These are phyloP conservation scores for Hortaea sp. DNA, from an alignment of 2,329 filamentous ascomycete genomes.

Conservation along the genomic window DNA sequence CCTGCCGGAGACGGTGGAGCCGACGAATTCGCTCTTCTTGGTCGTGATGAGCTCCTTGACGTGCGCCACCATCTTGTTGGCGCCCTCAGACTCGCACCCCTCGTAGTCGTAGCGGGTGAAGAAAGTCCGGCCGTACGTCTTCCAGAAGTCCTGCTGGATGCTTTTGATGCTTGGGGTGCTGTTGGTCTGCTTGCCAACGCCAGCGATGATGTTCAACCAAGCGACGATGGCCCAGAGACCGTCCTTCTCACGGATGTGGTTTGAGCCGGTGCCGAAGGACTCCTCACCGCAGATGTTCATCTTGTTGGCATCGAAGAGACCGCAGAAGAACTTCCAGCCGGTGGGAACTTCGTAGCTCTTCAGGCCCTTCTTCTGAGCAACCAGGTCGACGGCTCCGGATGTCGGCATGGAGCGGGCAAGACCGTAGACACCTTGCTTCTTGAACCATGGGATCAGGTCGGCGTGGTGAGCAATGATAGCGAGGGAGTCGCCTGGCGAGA, in stretches of 20 bases:
- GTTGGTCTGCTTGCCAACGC: constrained; percentile 70
- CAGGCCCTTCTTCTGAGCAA: constrained; percentile 87
- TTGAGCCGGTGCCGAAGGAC: constrained; percentile 94
- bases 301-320: constrained; percentile 87
- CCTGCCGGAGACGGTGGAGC: constrained; percentile 69
- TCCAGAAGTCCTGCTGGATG: constrained; percentile 97
- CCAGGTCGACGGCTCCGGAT: constrained; percentile 86
- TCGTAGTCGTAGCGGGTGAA: constrained; percentile 99
- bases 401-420: constrained; percentile 97
- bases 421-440: constrained; percentile 91
- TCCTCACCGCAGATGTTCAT: constrained; percentile 98
- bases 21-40: constrained; percentile 63
- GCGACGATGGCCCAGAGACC: constrained; percentile 95
- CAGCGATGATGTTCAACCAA: constrained; percentile 98
- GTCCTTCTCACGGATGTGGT: constrained; percentile 99
- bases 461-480: constrained; percentile 98
- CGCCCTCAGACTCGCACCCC: constrained; percentile 81
- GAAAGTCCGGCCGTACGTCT: constrained; percentile 90
- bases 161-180: constrained; percentile 85
- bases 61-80: constrained; percentile 78
- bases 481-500: constrained; percentile 92
- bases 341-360: constrained; percentile 94
- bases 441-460: constrained; percentile 94
- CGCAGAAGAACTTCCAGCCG: constrained; percentile 99
- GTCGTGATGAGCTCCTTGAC: constrained; percentile 66